Evolutionary conservation across 2,329 filamentous ascomycete genomes (phyloP), one percentile per base, ranked within the genome.

Genomic region (Nemania serpens): DNA sequence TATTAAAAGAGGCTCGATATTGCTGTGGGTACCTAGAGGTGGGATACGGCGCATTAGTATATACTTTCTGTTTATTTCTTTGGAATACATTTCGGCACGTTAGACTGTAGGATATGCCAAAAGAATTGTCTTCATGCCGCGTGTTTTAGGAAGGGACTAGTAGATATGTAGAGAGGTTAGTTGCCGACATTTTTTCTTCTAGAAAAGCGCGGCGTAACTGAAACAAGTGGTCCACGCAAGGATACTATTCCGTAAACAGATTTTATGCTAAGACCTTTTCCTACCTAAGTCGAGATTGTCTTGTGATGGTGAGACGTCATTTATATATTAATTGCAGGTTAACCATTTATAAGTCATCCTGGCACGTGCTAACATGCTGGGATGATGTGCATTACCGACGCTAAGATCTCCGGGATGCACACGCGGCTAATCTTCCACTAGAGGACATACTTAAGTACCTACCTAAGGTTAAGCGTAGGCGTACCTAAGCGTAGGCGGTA

Each of bases 301-400:
- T 25, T 18, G 13, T 25, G 10, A 18, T 18, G 9, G 33, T 20
- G 39, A 58, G 46, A 61, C 36, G 17, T 54, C 34, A 39, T 39
- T 39, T 37, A 47, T 41, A 29, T 29, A 29, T n/a, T 17, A 33
- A 48, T 18, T 11, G n/a, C 15, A 55, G 43, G 29, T 59, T 34
- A 42, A 34, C 15, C 50, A 36, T 37, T 50, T 58, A 33, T 42
- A 43, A 46, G 39, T 25, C 37, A 39, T 17, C 4, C 55, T 52
- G 54, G 59, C 62, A 64, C 62, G 62, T 64, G 62, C 52, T 37
- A n/a, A 43, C 7, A 29, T 48, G 22, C 59, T 55, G 39, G 62
- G 62, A 62, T 64, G 62, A 59, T 62, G 55, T 59, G 62, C 62
- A 62, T 64, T 64, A 33, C 62, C 62, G 62, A 59, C 59, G 62